These are phyloP conservation scores for Rhododendron vialii DNA, from an alignment of 148 eudicot species.

Conservation along the genomic window DNA sequence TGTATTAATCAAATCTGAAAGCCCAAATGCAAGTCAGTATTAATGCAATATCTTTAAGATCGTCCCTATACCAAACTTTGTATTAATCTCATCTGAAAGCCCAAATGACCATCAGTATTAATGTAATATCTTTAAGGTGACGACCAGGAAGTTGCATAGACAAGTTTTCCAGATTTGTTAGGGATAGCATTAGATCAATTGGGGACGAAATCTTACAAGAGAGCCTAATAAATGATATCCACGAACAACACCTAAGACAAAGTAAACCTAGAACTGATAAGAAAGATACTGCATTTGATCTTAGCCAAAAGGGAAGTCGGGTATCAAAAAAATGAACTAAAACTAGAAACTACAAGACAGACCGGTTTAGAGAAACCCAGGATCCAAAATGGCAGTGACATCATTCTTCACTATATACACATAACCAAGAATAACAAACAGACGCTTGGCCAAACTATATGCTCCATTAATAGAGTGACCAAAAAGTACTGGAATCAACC, in stretches of 20 bases:
- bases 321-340: background rate
- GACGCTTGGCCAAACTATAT: background rate
- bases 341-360: background rate
- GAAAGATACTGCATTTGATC: background rate
- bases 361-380: background rate
- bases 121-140: background rate
- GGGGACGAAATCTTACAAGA: background rate
- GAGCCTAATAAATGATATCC: background rate
- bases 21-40: background rate
- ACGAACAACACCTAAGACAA: background rate
- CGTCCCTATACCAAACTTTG: background rate
- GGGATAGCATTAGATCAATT: background rate
- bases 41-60: background rate
- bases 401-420: background rate
- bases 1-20: background rate
- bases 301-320: background rate
- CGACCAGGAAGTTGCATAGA: background rate
- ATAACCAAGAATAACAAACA: background rate
- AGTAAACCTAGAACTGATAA: background rate
- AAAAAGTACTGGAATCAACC: background rate
- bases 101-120: background rate
- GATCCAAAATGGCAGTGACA: background rate
- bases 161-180: background rate
- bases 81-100: background rate
- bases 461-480: background rate